A percentile compares a stretch with the other conserved stretches of the same genome.
Conservation (phyloP, 1,284 basidiomycete species). For the Cryptococcus floricola region DNA sequence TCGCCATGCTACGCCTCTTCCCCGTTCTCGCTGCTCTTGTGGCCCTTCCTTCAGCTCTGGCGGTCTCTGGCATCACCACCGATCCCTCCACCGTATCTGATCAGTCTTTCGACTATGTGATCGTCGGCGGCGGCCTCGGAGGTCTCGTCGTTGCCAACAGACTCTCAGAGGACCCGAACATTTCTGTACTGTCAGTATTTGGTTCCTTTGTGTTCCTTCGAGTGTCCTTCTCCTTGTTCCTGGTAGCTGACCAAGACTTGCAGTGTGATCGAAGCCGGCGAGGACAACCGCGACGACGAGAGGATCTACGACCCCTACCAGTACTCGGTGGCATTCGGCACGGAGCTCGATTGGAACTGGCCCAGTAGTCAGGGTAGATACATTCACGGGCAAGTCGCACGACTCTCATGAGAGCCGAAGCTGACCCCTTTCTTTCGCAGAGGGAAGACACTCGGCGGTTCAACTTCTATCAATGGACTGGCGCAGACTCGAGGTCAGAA, state of each 20-base stretch:
- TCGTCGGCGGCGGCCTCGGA: conserved; percentile 62
- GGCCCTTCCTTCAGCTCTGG: background rate
- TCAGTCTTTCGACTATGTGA: conserved; percentile 61
- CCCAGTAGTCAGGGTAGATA: conserved; percentile 15
- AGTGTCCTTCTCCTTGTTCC: background rate
- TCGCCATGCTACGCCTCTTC: conserved; percentile 1
- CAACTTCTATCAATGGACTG: conserved; percentile 47
- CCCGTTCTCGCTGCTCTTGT: background rate
- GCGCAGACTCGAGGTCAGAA: conserved; percentile 58
- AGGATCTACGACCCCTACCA: conserved; percentile 14
- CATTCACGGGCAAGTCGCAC: conserved; percentile 11
- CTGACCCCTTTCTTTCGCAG: background rate
- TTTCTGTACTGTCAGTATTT: conserved; percentile 41
- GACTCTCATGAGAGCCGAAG: background rate
- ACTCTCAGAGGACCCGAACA: conserved; percentile 57
- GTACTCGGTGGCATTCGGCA: conserved; percentile 18
- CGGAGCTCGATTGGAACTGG: conserved; percentile 22
- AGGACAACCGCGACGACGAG: conserved; percentile 19
- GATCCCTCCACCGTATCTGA: conserved; percentile 21
- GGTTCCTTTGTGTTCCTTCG: background rate
- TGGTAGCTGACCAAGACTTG: background rate
- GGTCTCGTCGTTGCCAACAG: conserved; percentile 62
- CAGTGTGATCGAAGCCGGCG: conserved; percentile 28
- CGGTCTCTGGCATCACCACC: conserved; percentile 8
- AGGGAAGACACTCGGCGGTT: conserved; percentile 38